phyloP scores from a whole-genome alignment of 106 monocot species.

The Dioscorea alata region DNA sequence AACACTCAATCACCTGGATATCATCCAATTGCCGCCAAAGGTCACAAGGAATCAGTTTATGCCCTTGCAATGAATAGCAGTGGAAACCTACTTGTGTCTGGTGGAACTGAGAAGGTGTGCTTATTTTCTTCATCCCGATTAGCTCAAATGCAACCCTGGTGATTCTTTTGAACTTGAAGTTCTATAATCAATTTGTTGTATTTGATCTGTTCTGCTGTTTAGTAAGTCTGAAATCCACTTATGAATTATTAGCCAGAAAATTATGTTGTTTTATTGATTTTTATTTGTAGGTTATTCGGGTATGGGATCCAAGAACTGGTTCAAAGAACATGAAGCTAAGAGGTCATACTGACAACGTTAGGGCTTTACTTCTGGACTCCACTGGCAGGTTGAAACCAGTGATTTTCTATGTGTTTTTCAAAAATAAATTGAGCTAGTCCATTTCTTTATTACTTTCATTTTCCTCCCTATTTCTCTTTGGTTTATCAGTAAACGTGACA shows the following conservation, averaged over 20 bases:
- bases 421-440: too few relatives aligned
- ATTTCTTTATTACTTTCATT: too few relatives aligned
- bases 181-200: background rate
- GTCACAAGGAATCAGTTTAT: conserved; percentile 98
- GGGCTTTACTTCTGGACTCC: conserved; percentile 89
- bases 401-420: background rate
- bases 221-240: background rate
- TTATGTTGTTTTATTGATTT: too few relatives aligned
- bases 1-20: conserved; percentile 57
- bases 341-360: conserved; percentile 96
- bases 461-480: too few relatives aligned
- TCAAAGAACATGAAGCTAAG: conserved; percentile 96
- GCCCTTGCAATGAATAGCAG: conserved; percentile 94
- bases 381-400: conserved; percentile 66
- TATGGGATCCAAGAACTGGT: conserved; percentile 98
- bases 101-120: conserved; percentile 91
- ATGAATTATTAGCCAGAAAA: too few relatives aligned
- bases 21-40: conserved; percentile 77
- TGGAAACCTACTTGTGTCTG: conserved; percentile 89
- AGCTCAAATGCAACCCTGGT: background rate
- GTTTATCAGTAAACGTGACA: too few relatives aligned
- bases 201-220: background rate
- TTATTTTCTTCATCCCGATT: background rate
- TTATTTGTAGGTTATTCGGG: conserved; percentile 68
- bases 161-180: background rate